Conservation (phyloP, 495 filamentous ascomycete genomes). For the Chaetomium cochliodes region DNA sequence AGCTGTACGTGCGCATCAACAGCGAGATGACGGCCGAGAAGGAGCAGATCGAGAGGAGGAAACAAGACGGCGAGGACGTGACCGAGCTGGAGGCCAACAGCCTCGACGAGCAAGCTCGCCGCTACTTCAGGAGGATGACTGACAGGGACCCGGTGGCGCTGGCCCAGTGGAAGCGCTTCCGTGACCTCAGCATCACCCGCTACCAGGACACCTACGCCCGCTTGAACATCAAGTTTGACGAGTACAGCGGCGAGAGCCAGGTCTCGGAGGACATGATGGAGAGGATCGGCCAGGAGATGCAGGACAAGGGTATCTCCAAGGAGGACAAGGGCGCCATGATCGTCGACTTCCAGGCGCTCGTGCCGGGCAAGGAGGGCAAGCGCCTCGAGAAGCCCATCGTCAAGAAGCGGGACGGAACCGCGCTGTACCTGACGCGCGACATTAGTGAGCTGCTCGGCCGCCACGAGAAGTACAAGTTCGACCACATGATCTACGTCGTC, state of each 20-base stretch:
- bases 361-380: constrained; percentile 57
- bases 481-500: constrained; percentile 69
- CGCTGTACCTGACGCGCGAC: constrained; percentile 65
- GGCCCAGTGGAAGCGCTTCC: constrained; percentile 80
- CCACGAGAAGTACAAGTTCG: constrained; percentile 61
- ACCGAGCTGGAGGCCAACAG: constrained; percentile 50
- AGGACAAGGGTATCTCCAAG: constrained; percentile 69
- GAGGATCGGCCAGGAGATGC: constrained; percentile 60
- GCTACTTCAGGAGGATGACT: constrained; percentile 93
- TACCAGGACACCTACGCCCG: constrained; percentile 60
- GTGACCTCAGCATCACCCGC: constrained; percentile 81
- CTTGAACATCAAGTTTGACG: constrained; percentile 84
- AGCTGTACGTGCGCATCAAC: constrained; percentile 64
- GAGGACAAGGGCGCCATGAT: constrained; percentile 86
- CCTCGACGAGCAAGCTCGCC: constrained; percentile 60
- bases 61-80: constrained; percentile 52
- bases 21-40: constrained; percentile 56
- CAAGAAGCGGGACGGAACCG: constrained; percentile 61
- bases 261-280: constrained; percentile 82
- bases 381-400: constrained; percentile 56
- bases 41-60: constrained; percentile 48
- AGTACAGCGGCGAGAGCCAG: constrained; percentile 93
- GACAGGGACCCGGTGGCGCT: constrained; percentile 74
- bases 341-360: constrained; percentile 79
- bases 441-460: constrained; percentile 61